Conservation (phyloP, 495 filamentous ascomycete species). For the Penicillium steckii region DNA sequence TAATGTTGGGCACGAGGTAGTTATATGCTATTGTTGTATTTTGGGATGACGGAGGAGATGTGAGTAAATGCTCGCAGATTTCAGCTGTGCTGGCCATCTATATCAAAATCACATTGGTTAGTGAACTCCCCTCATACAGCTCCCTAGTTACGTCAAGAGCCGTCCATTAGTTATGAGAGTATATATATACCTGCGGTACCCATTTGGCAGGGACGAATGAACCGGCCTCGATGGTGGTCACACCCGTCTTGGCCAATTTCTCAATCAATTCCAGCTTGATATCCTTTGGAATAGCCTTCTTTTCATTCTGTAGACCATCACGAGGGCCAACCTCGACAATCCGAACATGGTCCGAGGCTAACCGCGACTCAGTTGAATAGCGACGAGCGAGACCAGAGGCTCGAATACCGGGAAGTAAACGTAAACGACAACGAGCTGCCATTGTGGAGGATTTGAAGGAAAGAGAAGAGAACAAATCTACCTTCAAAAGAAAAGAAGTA, state of each 20-base stretch:
- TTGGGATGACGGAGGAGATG: slow-evolving; percentile 54
- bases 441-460: slow-evolving; percentile 14
- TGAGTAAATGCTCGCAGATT: slow-evolving; percentile 73
- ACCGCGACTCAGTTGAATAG: slow-evolving; percentile 47
- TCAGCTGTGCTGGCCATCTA: slow-evolving; percentile 91
- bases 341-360: slow-evolving; percentile 53
- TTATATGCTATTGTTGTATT: slow-evolving; percentile 78
- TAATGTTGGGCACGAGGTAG: slow-evolving; percentile 88
- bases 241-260: slow-evolving; percentile 77
- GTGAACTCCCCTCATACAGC: background rate
- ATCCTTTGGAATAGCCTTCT: slow-evolving; percentile 70
- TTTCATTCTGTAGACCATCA: slow-evolving; percentile 96
- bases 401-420: slow-evolving; percentile 34
- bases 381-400: slow-evolving; percentile 26
- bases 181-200: slow-evolving; percentile 77
- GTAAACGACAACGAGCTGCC: slow-evolving; percentile 19
- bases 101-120: background rate
- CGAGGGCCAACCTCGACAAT: slow-evolving; percentile 93
- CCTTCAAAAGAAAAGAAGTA: background rate
- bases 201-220: slow-evolving; percentile 96
- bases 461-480: background rate
- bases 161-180: background rate
- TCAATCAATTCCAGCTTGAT: slow-evolving; percentile 87
- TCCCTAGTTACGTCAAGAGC: background rate
- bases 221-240: slow-evolving; percentile 88